Evolutionary conservation across 495 filamentous ascomycete species (phyloP).

Genomic region (Xylaria flabelliformis): DNA sequence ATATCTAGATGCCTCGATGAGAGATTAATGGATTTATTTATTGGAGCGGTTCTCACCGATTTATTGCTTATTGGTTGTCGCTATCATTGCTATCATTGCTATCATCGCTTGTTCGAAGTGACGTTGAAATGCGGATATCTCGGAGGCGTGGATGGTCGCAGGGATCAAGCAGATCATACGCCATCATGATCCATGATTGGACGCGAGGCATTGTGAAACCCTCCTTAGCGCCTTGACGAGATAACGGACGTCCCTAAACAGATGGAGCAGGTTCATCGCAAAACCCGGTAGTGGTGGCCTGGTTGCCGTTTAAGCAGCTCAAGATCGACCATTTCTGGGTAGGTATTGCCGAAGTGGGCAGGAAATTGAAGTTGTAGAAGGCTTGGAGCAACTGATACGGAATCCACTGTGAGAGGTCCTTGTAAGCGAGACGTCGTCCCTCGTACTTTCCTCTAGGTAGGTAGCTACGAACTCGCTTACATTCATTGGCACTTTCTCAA

Average conservation of each 20-base stretch:
- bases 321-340: background rate
- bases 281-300: constrained; percentile 7
- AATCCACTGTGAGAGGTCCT: background rate
- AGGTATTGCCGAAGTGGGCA: background rate
- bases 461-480: background rate
- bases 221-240: background rate
- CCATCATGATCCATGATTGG: constrained; percentile 32
- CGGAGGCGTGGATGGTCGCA: constrained; percentile 27
- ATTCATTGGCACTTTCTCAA: background rate
- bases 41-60: background rate
- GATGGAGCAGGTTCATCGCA: background rate
- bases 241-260: background rate
- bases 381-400: background rate
- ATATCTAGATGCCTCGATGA: constrained; percentile 6
- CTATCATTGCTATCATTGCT: background rate
- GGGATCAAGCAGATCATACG: constrained; percentile 38
- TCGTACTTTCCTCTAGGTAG: background rate
- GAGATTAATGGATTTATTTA: background rate
- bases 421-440: background rate
- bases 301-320: background rate
- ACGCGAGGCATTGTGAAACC: constrained; percentile 35
- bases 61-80: background rate
- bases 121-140: constrained; percentile 29
- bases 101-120: constrained; percentile 8
- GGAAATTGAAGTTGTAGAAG: background rate